Base-by-base conservation (phyloP, 1,139 yeast genomes). In the Dujonia santamariae region DNA sequence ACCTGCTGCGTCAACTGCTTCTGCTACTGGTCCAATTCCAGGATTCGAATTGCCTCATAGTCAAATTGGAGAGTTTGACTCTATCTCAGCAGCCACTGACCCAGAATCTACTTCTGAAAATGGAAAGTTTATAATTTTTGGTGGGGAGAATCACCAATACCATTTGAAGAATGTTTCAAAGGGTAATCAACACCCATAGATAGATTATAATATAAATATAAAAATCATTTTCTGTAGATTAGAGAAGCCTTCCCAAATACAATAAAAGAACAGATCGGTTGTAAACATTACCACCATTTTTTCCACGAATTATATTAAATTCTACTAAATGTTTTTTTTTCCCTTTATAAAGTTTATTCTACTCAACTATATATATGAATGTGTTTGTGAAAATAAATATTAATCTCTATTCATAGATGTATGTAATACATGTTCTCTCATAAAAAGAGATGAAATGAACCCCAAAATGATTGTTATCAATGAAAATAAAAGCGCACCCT, bases 401-500 rank as follows among this genome's bases (percentile, higher is more conserved):
- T 29, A 63, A 28, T 63, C 66, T 48, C 75, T 59, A 35, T 57
- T 49, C 32, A 69, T 46, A 23, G 56, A 59, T 13, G 65, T 51
- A 44, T 67, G 74, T 31, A 69, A 57, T 33, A 53, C 57, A 38
- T 72, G 69, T 43, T 73, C 78, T 38, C 61, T 63, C 58, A 73
- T 67, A 35, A 68, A 56, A 13, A 55, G 50, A 1, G 66, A 55
- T 7, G 66, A 50, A 6, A 61, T 25, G 31, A 61, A 54, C 0
- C 78, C 78, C 4, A 73, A 38, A 1, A 59, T 50, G 6, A 73
- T 48, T 1, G 66, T 47, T 0, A 48, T 46, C 4, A 71, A 45
- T 25, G 78, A 68, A 48, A 78, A 74, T 11, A 54, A 41, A 46
- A 80, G 76, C 0, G 83, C 78, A 1, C 72, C 67, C 35, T 65